phyloP scores from a whole-genome alignment of 2,329 filamentous ascomycete species.

The Ascochyta rabiei region DNA sequence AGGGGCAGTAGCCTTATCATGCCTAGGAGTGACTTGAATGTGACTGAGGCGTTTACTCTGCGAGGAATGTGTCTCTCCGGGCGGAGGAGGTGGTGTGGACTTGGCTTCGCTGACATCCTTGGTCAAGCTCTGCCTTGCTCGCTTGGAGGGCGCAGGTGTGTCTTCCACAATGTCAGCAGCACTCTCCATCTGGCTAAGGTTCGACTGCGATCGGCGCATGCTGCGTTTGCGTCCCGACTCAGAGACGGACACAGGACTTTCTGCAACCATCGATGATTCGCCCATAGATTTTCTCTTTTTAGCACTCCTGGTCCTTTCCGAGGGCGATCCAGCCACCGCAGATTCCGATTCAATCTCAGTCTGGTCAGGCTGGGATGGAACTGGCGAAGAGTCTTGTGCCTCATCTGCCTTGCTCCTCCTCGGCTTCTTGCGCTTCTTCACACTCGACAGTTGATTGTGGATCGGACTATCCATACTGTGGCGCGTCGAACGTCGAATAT shows the following conservation, averaged over 20 bases:
- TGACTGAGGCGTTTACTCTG: slow-evolving; percentile 35
- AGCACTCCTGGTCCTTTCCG: slow-evolving; percentile 2
- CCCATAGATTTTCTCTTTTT: slow-evolving; percentile 31
- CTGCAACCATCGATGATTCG: slow-evolving; percentile 4
- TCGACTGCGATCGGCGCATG: slow-evolving; percentile 36
- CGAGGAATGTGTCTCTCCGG: slow-evolving; percentile 11
- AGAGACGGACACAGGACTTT: slow-evolving; percentile 7
- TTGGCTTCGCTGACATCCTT: slow-evolving; percentile 43
- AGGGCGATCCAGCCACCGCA: slow-evolving; percentile 1
- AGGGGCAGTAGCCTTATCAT: slow-evolving; percentile 6
- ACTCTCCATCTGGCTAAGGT: slow-evolving; percentile 38
- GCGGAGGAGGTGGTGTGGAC: slow-evolving; percentile 12
- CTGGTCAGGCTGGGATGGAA: slow-evolving; percentile 42
- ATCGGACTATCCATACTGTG: slow-evolving; percentile 31
- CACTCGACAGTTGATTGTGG: slow-evolving; percentile 17
- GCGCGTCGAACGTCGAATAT: slow-evolving; percentile 36
- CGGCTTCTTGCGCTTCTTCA: slow-evolving; percentile 33
- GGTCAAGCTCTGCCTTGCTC: slow-evolving; percentile 25
- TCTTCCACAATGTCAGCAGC: slow-evolving; percentile 33
- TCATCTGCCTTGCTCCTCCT: slow-evolving; percentile 24
- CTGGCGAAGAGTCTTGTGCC: slow-evolving; percentile 42
- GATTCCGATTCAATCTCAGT: neutral
- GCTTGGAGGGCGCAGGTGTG: slow-evolving; percentile 37
- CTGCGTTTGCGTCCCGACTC: slow-evolving; percentile 32
- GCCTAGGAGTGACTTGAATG: slow-evolving; percentile 32